phyloP scores from a whole-genome alignment of 2,329 filamentous ascomycete species.

The Fusarium albosuccineum region DNA sequence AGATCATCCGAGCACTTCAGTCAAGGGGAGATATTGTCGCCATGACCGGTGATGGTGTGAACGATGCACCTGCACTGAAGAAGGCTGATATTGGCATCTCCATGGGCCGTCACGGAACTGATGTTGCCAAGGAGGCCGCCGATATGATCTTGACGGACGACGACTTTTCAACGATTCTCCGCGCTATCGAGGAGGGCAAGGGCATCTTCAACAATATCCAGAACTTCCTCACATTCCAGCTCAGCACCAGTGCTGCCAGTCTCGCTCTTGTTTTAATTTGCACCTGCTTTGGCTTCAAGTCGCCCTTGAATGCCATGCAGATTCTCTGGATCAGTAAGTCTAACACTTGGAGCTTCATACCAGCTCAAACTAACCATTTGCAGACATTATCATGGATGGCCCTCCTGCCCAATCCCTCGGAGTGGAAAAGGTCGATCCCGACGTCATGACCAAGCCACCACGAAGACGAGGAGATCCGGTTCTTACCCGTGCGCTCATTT shows the following conservation, averaged over 20 bases:
- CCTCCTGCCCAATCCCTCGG: slow-evolving; percentile 97
- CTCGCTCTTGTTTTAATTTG: slow-evolving; percentile 92
- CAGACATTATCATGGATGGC: slow-evolving; percentile 99
- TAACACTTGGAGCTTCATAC: not conserved
- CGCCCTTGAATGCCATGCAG: slow-evolving; percentile 98
- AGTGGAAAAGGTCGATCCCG: slow-evolving; percentile 93
- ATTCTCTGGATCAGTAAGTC: slow-evolving; percentile 98
- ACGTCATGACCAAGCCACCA: slow-evolving; percentile 92
- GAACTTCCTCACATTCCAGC: slow-evolving; percentile 98
- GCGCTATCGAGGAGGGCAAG: slow-evolving; percentile 98
- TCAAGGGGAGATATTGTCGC: slow-evolving; percentile 95
- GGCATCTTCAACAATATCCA: slow-evolving; percentile 99
- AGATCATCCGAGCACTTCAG: slow-evolving; percentile 93
- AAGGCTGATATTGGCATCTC: slow-evolving; percentile 98
- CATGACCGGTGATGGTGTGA: slow-evolving; percentile 99
- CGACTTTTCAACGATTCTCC: slow-evolving; percentile 91
- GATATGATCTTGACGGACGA: slow-evolving; percentile 94
- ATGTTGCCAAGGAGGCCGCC: slow-evolving; percentile 96
- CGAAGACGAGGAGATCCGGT: slow-evolving; percentile 87
- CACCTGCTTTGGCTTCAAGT: slow-evolving; percentile 92
- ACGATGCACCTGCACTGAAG: slow-evolving; percentile 96
- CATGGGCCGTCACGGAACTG: slow-evolving; percentile 95
- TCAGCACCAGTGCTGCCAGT: slow-evolving; percentile 95
- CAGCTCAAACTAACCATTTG: slow-evolving; percentile 26
- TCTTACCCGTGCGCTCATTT: slow-evolving; percentile 85